Evolutionary conservation across 805 yeast genomes (phyloP).

Genomic region (Schwanniomyces vanrijiae): DNA sequence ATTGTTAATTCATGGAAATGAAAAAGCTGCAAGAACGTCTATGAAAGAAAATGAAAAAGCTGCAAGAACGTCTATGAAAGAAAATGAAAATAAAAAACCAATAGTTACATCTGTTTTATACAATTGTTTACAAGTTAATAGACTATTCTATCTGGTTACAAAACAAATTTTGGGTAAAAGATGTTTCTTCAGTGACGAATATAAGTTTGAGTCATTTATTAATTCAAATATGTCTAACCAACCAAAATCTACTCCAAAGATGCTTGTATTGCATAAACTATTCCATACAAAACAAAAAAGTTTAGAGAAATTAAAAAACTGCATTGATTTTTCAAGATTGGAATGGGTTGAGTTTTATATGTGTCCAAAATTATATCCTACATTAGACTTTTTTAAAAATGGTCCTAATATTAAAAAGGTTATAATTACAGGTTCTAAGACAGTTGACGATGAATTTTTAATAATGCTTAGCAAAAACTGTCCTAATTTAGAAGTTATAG

Average conservation of each 20-base stretch:
- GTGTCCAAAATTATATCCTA: conserved; percentile 71
- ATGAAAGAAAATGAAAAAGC: conserved; percentile 30
- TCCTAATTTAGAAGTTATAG: conserved; percentile 62
- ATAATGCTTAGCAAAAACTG: conserved; percentile 51
- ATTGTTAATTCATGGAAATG: conserved; percentile 59
- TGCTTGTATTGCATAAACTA: conserved; percentile 68
- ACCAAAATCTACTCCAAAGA: conserved; percentile 34
- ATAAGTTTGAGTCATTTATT: conserved; percentile 45
- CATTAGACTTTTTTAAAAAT: conserved; percentile 24
- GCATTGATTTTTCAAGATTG: conserved; percentile 47
- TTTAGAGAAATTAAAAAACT: conserved; percentile 46
- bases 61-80: conserved; percentile 46
- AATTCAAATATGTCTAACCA: conserved; percentile 19
- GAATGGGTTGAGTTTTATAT: conserved; percentile 79
- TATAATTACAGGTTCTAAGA: conserved; percentile 70
- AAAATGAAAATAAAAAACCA: conserved; percentile 13
- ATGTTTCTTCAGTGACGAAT: conserved; percentile 52
- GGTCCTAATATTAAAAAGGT: conserved; percentile 38
- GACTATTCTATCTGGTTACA: conserved; percentile 60
- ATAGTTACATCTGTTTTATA: conserved; percentile 31
- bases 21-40: conserved; percentile 43
- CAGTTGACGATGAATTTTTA: conserved; percentile 61
- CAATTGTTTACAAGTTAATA: conserved; percentile 69
- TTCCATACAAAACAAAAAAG: conserved; percentile 53
- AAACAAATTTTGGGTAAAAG: conserved; percentile 54